Conservation (phyloP, 495 filamentous ascomycete species). For the Talaromyces ruber region DNA sequence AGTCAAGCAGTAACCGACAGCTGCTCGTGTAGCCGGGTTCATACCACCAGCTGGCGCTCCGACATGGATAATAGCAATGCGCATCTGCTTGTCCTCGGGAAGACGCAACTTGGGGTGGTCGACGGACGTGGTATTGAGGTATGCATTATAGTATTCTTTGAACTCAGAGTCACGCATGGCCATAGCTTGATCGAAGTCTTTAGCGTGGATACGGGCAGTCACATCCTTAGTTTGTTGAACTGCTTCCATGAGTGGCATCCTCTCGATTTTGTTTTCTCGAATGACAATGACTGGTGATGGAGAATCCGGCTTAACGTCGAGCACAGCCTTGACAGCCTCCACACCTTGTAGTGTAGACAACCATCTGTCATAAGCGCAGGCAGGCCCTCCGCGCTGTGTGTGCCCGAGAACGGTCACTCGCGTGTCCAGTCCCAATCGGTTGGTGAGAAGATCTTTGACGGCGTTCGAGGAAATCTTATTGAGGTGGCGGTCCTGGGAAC, state of each 20-base stretch:
- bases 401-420: constrained; percentile 93
- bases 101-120: constrained; percentile 55
- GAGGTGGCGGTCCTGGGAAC: constrained; percentile 77
- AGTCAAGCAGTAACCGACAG: constrained; percentile 91
- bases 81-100: constrained; percentile 74
- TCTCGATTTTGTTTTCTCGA: constrained; percentile 94
- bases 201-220: constrained; percentile 65
- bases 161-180: constrained; percentile 85
- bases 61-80: constrained; percentile 91
- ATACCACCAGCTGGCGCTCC: constrained; percentile 98
- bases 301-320: constrained; percentile 80
- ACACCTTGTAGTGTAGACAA: constrained; percentile 90
- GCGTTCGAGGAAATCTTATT: constrained; percentile 71
- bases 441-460: constrained; percentile 81
- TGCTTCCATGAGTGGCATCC: constrained; percentile 81
- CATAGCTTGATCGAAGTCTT: constrained; percentile 83
- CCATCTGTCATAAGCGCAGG: constrained; percentile 91
- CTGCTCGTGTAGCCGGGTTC: constrained; percentile 93
- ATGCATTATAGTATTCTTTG: constrained; percentile 82
- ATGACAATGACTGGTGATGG: constrained; percentile 93
- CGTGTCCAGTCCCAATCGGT: constrained; percentile 77
- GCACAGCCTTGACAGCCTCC: constrained; percentile 92
- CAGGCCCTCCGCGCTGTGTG: constrained; percentile 86
- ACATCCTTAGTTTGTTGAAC: constrained; percentile 79
- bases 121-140: constrained; percentile 75